Conservation (phyloP, 768 basidiomycete species). For the Saitozyma podzolica region DNA sequence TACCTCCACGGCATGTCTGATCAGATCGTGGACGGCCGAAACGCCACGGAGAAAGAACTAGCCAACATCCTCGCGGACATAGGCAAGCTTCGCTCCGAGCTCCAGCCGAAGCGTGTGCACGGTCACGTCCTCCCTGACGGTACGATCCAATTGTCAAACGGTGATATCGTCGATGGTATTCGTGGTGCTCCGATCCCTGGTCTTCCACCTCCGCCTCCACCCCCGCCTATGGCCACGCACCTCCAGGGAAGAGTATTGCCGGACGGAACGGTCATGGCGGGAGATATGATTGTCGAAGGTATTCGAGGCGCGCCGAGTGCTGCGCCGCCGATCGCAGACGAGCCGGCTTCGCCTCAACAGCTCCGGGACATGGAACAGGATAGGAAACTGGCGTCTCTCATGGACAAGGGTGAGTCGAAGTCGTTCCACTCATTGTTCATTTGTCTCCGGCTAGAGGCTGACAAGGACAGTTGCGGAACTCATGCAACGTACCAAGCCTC, state of each 20-base stretch:
- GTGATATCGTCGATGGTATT: slow-evolving; percentile 41
- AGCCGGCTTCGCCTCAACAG: slow-evolving; percentile 15
- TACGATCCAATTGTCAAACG: slow-evolving; percentile 41
- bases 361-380: slow-evolving; percentile 48
- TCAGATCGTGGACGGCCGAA: slow-evolving; percentile 39
- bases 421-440: background rate
- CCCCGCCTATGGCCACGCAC: slow-evolving; percentile 27
- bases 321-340: background rate
- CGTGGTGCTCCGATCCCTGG: slow-evolving; percentile 36
- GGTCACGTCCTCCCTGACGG: slow-evolving; percentile 46
- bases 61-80: slow-evolving; percentile 47
- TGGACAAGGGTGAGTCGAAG: slow-evolving; percentile 39
- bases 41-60: slow-evolving; percentile 34
- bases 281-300: slow-evolving; percentile 43
- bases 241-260: slow-evolving; percentile 38
- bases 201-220: slow-evolving; percentile 24
- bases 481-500: slow-evolving; percentile 26
- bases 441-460: slow-evolving; percentile 8
- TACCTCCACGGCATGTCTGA: slow-evolving; percentile 48
- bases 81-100: slow-evolving; percentile 38
- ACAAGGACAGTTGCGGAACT: slow-evolving; percentile 41
- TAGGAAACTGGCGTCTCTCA: slow-evolving; percentile 36
- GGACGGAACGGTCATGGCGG: slow-evolving; percentile 45
- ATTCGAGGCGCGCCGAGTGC: slow-evolving; percentile 34
- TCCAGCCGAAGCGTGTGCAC: slow-evolving; percentile 43